Conservation (phyloP, 129 eudicot genomes). For the Flaveria trinervia region DNA sequence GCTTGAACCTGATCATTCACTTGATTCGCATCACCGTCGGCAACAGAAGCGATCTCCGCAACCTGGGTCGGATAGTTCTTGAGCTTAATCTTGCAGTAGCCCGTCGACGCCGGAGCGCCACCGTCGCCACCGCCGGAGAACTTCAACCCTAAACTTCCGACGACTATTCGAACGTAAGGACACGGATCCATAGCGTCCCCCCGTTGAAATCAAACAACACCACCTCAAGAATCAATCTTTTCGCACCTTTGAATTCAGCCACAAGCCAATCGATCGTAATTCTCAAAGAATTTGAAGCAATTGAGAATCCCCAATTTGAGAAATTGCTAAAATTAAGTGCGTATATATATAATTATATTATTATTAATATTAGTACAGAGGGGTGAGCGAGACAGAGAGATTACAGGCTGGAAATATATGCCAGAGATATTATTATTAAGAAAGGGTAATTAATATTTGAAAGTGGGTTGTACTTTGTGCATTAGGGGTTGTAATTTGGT, state of each 20-base stretch:
- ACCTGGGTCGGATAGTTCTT: conserved; percentile 55
- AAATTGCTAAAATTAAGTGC: conserved; percentile 6
- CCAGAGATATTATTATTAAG: not conserved
- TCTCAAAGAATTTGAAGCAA: conserved; percentile 7
- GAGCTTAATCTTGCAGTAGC: conserved; percentile 63
- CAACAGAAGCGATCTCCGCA: conserved; percentile 37
- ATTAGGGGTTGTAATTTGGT: conserved; percentile 1
- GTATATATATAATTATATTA: conserved; percentile 3
- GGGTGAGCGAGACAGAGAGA: conserved; percentile 31
- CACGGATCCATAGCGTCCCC: conserved; percentile 78
- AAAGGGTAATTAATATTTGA: too few relatives aligned
- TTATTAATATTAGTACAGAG: not conserved
- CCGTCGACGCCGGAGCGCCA: conserved; percentile 21
- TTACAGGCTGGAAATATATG: conserved; percentile 46
- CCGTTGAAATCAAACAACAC: not conserved
- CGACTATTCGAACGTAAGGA: conserved; percentile 58
- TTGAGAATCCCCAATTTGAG: conserved; percentile 20
- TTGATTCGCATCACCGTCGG: conserved; percentile 40
- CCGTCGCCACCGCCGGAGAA: conserved; percentile 28
- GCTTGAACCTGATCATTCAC: conserved; percentile 50
- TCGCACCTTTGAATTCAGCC: too few relatives aligned
- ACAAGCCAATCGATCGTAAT: not conserved
- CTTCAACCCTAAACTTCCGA: conserved; percentile 56
- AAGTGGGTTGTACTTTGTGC: conserved; percentile 3
- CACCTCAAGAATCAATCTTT: not conserved